phyloP scores from a whole-genome alignment of 2,329 filamentous ascomycete genomes.

The Stemphylium lycopersici region DNA sequence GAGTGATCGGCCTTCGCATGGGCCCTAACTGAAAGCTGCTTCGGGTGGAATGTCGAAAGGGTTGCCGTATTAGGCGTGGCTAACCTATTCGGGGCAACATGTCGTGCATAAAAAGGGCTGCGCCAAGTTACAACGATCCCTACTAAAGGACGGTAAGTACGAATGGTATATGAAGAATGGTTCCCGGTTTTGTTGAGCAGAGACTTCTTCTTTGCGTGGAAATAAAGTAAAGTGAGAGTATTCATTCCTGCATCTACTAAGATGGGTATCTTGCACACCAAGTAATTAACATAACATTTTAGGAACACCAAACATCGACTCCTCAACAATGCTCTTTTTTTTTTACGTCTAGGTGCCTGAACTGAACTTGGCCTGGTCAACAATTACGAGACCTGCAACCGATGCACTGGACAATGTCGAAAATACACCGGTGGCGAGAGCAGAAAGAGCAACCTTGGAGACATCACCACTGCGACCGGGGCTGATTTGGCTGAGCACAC shows the following conservation, averaged over 20 bases:
- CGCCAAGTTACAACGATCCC: slow-evolving; percentile 4
- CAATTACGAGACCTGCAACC: slow-evolving; percentile 62
- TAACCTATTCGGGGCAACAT: slow-evolving; percentile 16
- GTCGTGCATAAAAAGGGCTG: slow-evolving; percentile 15
- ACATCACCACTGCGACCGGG: slow-evolving; percentile 77
- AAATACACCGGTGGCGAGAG: slow-evolving; percentile 77
- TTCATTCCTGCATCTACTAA: slow-evolving; percentile 17
- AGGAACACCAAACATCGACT: slow-evolving; percentile 10
- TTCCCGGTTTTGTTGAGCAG: neutral
- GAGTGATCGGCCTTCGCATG: too few relatives aligned
- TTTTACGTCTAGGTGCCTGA: slow-evolving; percentile 19
- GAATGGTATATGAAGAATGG: neutral
- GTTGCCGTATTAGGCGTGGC: neutral
- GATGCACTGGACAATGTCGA: slow-evolving; percentile 78
- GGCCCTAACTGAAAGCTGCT: too few relatives aligned
- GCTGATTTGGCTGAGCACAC: slow-evolving; percentile 81
- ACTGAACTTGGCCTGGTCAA: slow-evolving; percentile 39
- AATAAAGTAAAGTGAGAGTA: neutral
- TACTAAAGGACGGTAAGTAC: neutral
- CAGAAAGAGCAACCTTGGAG: slow-evolving; percentile 75
- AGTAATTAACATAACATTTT: slow-evolving; percentile 26
- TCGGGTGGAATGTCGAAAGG: too few relatives aligned
- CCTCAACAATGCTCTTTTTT: slow-evolving; percentile 4
- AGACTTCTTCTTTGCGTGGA: neutral
- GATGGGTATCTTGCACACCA: slow-evolving; percentile 30